A percentile compares a stretch with the other conserved stretches of the same genome.
Conservation (phyloP, 371 early-diverging fungal genomes). For the Cokeromyces recurvatus region DNA sequence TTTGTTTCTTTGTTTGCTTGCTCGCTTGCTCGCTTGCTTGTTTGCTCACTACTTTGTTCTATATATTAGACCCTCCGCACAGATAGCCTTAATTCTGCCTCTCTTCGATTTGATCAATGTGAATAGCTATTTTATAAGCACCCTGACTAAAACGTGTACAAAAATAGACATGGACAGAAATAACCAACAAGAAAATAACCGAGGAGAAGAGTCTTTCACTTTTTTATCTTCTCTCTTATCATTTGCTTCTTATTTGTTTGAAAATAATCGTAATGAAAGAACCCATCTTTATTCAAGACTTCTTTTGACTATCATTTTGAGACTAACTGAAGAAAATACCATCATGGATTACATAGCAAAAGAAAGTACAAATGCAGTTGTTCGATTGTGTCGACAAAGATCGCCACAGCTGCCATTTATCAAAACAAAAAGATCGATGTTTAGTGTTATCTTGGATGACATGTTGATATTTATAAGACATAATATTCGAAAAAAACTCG, state of each 20-base stretch:
- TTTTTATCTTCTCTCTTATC: slow-evolving; percentile 35
- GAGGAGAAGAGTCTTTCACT: too few relatives aligned
- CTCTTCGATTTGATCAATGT: slow-evolving; percentile 46
- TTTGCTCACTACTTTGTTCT: too few relatives aligned
- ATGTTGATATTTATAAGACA: slow-evolving; percentile 47
- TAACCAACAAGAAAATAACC: slow-evolving; percentile 9
- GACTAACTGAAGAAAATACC: slow-evolving; percentile 37
- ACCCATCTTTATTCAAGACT: slow-evolving; percentile 43
- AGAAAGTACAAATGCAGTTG: slow-evolving; percentile 8
- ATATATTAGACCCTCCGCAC: slow-evolving; percentile 45
- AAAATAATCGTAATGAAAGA: slow-evolving; percentile 44
- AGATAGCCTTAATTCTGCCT: slow-evolving; percentile 37
- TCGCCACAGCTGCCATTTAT: slow-evolving; percentile 45
- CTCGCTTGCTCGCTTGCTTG: too few relatives aligned
- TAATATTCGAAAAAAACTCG: slow-evolving; percentile 51
- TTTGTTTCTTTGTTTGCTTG: too few relatives aligned
- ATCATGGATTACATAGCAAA: slow-evolving; percentile 22
- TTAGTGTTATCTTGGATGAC: slow-evolving; percentile 39
- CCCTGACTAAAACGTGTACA: slow-evolving; percentile 6
- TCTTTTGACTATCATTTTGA: slow-evolving; percentile 30
- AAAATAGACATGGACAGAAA: background rate
- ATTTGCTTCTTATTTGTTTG: slow-evolving; percentile 45
- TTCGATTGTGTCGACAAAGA: slow-evolving; percentile 41
- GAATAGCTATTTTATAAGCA: slow-evolving; percentile 30
- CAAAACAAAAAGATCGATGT: slow-evolving; percentile 36